phyloP scores from a whole-genome alignment of 148 eudicot genomes.

The Cornus controversa region DNA sequence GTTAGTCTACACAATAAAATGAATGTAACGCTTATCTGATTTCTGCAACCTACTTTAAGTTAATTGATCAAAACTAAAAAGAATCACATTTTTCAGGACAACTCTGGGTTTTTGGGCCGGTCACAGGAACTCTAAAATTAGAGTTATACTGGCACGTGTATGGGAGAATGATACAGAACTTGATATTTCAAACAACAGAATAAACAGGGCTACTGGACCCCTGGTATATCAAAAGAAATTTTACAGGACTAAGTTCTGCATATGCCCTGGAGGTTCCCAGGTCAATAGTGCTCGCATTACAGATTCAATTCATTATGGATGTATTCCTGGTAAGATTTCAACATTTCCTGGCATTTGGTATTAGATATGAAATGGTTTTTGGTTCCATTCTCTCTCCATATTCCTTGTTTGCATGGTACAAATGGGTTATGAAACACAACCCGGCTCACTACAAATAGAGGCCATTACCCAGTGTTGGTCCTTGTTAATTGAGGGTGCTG shows the following conservation, averaged over 20 bases:
- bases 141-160: conserved; percentile 48
- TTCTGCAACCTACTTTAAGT: background rate
- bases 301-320: conserved; percentile 58
- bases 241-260: conserved; percentile 47
- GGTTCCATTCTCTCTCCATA: background rate
- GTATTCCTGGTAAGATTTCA: conserved; percentile 44
- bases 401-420: background rate
- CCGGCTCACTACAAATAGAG: no score
- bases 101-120: conserved; percentile 61
- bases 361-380: background rate
- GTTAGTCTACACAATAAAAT: no score
- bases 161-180: conserved; percentile 62
- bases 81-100: conserved; percentile 33
- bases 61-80: conserved; percentile 9
- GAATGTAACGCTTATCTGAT: no score
- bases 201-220: conserved; percentile 50
- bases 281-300: conserved; percentile 58
- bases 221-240: conserved; percentile 49
- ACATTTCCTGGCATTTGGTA: background rate
- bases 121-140: conserved; percentile 52
- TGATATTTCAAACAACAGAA: conserved; percentile 58
- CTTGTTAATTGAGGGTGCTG: no score
- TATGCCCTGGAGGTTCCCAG: conserved; percentile 61
- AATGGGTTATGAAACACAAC: background rate
- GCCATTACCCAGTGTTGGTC: no score